These are phyloP conservation scores for Ophiostoma fasciatum DNA, from an alignment of 2,329 filamentous ascomycete species.

Conservation along the genomic window DNA sequence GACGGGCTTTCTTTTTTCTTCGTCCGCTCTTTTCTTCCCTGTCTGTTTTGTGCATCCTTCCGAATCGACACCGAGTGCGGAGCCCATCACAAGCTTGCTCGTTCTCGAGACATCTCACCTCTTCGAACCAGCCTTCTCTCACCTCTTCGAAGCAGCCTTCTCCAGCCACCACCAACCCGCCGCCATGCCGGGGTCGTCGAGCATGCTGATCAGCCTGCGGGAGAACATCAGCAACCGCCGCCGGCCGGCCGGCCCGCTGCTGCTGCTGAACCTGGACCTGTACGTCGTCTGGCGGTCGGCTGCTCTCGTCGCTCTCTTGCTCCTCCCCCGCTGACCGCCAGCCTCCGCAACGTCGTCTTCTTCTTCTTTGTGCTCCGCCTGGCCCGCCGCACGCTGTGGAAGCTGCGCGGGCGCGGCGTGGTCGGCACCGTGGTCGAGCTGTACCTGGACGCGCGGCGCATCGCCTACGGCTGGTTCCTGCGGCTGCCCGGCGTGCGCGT, in stretches of 20 bases:
- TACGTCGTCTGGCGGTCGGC: slow-evolving; percentile 34
- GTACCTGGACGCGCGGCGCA: slow-evolving; percentile 56
- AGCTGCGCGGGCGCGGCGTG: slow-evolving; percentile 77
- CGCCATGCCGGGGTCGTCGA: slow-evolving; percentile 50
- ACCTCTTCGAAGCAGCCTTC: too few species aligned
- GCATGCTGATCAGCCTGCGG: slow-evolving; percentile 56
- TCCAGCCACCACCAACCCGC: too few species aligned
- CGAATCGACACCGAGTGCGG: too few species aligned
- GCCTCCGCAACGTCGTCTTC: slow-evolving; percentile 77
- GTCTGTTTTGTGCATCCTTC: neutral
- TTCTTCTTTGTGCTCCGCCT: slow-evolving; percentile 76
- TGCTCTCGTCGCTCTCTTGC: too few species aligned
- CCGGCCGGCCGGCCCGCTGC: slow-evolving; percentile 38
- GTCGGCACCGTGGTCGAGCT: slow-evolving; percentile 63
- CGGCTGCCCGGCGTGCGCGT: slow-evolving; percentile 72
- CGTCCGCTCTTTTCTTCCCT: neutral
- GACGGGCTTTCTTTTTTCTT: neutral
- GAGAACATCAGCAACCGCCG: slow-evolving; percentile 49
- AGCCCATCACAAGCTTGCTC: too few species aligned
- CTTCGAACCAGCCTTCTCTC: too few species aligned
- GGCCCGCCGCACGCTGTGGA: slow-evolving; percentile 64
- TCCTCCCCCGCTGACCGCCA: too few species aligned
- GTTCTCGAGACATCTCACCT: too few species aligned
- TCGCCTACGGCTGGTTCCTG: slow-evolving; percentile 74
- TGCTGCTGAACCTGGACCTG: slow-evolving; percentile 53